Evolutionary conservation across 305 asterid species (phyloP).

Genomic region (Fraxinus baroniana): DNA sequence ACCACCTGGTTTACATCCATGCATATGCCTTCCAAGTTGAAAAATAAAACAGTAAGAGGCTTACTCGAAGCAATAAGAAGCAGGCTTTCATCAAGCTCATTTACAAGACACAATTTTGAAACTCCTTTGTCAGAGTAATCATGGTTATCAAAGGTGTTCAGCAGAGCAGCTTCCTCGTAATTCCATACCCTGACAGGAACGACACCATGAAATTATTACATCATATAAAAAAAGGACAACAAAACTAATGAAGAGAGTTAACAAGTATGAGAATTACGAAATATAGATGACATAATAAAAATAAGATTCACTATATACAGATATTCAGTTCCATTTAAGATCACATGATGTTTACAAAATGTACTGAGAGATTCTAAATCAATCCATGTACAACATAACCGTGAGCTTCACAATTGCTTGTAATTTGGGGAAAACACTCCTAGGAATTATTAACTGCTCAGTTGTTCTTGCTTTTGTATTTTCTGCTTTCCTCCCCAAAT

Average conservation of each 20-base stretch:
- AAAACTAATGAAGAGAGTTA: neutral
- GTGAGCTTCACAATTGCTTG: neutral
- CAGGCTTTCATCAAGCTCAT: constrained; percentile 90
- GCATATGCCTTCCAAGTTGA: constrained; percentile 14
- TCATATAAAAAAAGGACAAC: neutral
- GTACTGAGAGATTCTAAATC: neutral
- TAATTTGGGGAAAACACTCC: neutral
- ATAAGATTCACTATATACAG: neutral
- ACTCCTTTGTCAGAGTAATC: constrained; percentile 88
- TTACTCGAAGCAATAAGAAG: constrained; percentile 98
- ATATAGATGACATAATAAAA: neutral
- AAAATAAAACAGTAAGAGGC: constrained; percentile 21
- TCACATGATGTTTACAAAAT: neutral
- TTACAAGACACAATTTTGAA: constrained; percentile 90
- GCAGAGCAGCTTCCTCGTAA: constrained; percentile 86
- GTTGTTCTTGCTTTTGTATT: neutral
- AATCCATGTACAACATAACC: neutral
- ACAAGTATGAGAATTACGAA: neutral
- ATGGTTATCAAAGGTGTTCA: constrained; percentile 92
- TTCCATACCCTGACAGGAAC: constrained; percentile 79
- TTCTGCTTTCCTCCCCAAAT: neutral
- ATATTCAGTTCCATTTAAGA: neutral
- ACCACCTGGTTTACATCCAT: constrained; percentile 5
- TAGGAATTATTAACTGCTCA: neutral
- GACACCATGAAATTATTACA: constrained; percentile 25